Evolutionary conservation across 2,329 filamentous ascomycete genomes (phyloP), one percentile per base, ranked within the genome.

Genomic region (Biscogniauxia marginata): DNA sequence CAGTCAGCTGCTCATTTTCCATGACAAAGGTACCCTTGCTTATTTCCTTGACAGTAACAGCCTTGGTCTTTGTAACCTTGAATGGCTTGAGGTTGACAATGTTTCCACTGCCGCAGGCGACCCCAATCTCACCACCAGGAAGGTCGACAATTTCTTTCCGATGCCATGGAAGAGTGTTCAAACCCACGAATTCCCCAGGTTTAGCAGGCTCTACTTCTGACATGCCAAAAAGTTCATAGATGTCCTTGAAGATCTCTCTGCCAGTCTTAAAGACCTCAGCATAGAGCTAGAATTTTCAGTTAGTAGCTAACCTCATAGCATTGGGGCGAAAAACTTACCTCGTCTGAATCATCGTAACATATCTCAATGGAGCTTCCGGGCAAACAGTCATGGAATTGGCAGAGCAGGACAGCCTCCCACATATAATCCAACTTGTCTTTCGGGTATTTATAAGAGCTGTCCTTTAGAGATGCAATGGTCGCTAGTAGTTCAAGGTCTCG

Each of bases 351-450:
- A 71, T 96, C 91, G 67, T 98, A 98, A 73, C 92, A 96, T 92
- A 98, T 97, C 73, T 96, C 93, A 65, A 99, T 98, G 30, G 86
- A 90, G 70, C 91, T 97, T 54, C 95, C 95, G 0, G 95, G 95
- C 51, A 99, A 80, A 71, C 95, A 98, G 71, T 99, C 95, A 63
- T 99, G 95, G 80, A 99, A 99, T 68, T 99, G 95, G 64, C 93
- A 98, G 22, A 98, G 84, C 21, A 98, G 80, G 3, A 93, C 88
- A 54, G 84, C 82, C 77, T 98, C 93, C 95, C 95, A 99, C 86
- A 99, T 96, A 55, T 88, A 83, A 69, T 99, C 95, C 54, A 99
- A 87, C n/a, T 95, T 86, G 70, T 89, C 85, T 75, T 96, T 97
- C 8, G 95, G 95, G 70, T 98, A 99, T 68, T 88, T 89, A 77